These are phyloP conservation scores for Agrocybe chaxingu DNA, from an alignment of 768 basidiomycete genomes.

Conservation along the genomic window DNA sequence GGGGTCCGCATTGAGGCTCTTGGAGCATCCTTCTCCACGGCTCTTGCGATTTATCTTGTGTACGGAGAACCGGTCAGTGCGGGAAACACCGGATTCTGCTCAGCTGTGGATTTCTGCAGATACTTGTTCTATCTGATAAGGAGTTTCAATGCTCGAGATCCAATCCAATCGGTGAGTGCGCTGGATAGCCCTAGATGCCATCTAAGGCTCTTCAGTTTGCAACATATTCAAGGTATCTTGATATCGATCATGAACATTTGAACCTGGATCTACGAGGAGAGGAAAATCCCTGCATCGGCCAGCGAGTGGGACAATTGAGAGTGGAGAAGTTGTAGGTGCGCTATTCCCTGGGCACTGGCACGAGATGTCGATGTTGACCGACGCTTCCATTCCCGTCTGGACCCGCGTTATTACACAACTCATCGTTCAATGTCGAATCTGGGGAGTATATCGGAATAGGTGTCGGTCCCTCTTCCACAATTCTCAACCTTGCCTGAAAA, in stretches of 20 bases:
- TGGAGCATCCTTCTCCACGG: conserved; percentile 52
- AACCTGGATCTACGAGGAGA: conserved; percentile 26
- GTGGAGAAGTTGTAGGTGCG: conserved; percentile 25
- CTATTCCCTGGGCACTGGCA: conserved; percentile 39
- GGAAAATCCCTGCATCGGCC: conserved; percentile 61
- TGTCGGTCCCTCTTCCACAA: conserved; percentile 34
- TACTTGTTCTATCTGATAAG: conserved; percentile 50
- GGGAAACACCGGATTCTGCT: conserved; percentile 49
- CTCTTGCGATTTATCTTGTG: conserved; percentile 52
- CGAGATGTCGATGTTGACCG: conserved; percentile 47
- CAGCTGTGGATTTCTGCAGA: conserved; percentile 52
- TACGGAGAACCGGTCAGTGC: conserved; percentile 40
- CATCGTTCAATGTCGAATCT: conserved; percentile 49
- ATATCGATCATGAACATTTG: conserved; percentile 50
- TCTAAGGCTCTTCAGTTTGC: conserved; percentile 31
- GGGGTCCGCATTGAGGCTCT: conserved; percentile 53
- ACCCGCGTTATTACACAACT: conserved; percentile 40
- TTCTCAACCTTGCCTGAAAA: conserved; percentile 47
- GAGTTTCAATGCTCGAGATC: conserved; percentile 41
- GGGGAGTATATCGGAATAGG: conserved; percentile 53
- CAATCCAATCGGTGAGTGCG: conserved; percentile 24
- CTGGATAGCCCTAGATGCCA: not conserved
- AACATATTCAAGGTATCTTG: conserved; percentile 70
- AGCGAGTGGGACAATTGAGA: conserved; percentile 22
- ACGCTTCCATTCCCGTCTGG: conserved; percentile 37